Percentiles rank a stretch among this genome's conserved stretches.
Conservation (phyloP, 1,284 basidiomycete genomes). For the Farysia itapuensis region DNA sequence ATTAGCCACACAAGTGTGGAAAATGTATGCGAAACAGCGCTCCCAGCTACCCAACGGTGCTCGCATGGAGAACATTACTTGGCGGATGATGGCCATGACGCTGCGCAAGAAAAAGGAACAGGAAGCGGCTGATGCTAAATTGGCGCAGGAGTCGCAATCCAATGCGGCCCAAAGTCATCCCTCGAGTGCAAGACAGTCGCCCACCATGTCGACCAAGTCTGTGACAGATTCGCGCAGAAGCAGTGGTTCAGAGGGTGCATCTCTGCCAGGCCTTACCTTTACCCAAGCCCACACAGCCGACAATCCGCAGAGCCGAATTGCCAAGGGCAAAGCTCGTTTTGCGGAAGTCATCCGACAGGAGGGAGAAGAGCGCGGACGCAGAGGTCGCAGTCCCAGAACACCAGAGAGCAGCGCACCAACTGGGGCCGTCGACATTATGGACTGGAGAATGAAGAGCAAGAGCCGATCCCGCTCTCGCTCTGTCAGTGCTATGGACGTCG, state of each 20-base stretch:
- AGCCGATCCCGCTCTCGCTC: conserved; percentile 61
- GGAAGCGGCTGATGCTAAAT: conserved; percentile 42
- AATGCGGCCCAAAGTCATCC: conserved; percentile 22
- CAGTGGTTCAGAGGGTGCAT: conserved; percentile 26
- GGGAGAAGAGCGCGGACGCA: conserved; percentile 45
- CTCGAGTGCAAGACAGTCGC: conserved; percentile 29
- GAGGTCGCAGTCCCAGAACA: conserved; percentile 43
- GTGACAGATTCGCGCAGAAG: conserved; percentile 20
- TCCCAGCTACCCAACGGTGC: conserved; percentile 84
- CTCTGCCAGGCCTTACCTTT: conserved; percentile 17
- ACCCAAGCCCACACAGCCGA: conserved; percentile 11
- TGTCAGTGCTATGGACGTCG: conserved; percentile 82
- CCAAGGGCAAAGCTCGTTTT: conserved; percentile 62
- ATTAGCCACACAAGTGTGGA: conserved; percentile 92
- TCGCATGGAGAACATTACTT: conserved; percentile 94
- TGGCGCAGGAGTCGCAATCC: conserved; percentile 12
- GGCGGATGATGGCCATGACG: conserved; percentile 96
- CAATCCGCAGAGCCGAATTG: background rate
- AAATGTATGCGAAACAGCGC: conserved; percentile 88
- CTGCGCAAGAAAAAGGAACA: conserved; percentile 74
- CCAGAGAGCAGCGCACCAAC: conserved; percentile 44
- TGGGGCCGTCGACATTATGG: conserved; percentile 47
- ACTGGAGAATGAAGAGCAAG: conserved; percentile 58
- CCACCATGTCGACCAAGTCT: conserved; percentile 19
- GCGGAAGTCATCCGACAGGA: conserved; percentile 60